Conservation (phyloP, 306 rosid genomes). For the Canavalia gladiata region DNA sequence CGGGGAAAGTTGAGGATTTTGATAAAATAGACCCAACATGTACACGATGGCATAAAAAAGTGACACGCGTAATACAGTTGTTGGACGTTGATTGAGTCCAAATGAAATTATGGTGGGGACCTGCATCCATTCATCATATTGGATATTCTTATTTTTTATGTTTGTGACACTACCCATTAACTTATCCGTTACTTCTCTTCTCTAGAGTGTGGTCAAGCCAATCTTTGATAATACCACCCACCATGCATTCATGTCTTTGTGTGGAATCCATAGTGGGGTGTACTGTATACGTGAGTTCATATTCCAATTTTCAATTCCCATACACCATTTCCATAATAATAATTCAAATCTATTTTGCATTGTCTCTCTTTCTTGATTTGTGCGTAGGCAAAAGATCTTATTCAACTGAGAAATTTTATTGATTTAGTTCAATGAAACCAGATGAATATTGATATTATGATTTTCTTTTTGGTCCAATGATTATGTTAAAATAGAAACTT, state of each 20-base stretch:
- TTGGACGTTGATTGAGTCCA: constrained; percentile 1
- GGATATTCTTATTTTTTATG: constrained; percentile 7
- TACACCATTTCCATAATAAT: no score
- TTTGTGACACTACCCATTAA: constrained; percentile 44
- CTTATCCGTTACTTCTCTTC: constrained; percentile 15
- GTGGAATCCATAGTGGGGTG: neutral
- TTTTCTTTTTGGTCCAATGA: no score
- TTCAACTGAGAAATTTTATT: no score
- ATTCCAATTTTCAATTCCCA: neutral
- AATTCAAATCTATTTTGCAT: no score
- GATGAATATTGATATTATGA: no score
- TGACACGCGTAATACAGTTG: constrained; percentile 42
- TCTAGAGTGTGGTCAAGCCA: constrained; percentile 25
- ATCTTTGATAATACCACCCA: constrained; percentile 58
- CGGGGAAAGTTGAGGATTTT: constrained; percentile 51
- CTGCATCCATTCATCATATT: constrained; percentile 26
- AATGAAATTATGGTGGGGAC: constrained; percentile 28
- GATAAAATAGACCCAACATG: constrained; percentile 14
- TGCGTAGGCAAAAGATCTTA: no score
- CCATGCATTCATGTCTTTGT: constrained; percentile 23
- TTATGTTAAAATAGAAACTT: no score
- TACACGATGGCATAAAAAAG: constrained; percentile 42
- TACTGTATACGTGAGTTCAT: constrained; percentile 10
- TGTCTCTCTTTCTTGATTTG: no score
- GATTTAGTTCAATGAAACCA: no score